phyloP scores from a whole-genome alignment of 1,139 yeast genomes.

The Suhomyces bolitotheri region DNA sequence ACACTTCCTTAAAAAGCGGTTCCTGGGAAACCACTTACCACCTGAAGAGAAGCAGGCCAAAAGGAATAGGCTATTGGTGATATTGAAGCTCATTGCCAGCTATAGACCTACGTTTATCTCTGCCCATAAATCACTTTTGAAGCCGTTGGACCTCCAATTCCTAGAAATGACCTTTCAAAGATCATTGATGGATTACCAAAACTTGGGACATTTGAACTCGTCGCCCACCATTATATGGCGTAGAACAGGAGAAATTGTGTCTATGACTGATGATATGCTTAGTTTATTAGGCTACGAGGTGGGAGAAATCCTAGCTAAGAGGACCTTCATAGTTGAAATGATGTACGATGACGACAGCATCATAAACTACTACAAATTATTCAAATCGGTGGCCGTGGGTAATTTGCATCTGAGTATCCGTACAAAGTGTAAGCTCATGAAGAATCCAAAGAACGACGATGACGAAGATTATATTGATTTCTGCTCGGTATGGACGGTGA shows the following conservation, averaged over 20 bases:
- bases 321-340: slow-evolving; percentile 53
- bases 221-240: slow-evolving; percentile 79
- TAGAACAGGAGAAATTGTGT: slow-evolving; percentile 74
- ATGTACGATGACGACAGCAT: slow-evolving; percentile 52
- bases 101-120: slow-evolving; percentile 72
- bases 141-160: slow-evolving; percentile 64
- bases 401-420: slow-evolving; percentile 50
- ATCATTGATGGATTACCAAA: slow-evolving; percentile 65
- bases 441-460: slow-evolving; percentile 19
- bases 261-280: slow-evolving; percentile 65
- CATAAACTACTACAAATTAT: slow-evolving; percentile 43
- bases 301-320: slow-evolving; percentile 48
- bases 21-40: slow-evolving; percentile 41
- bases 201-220: slow-evolving; percentile 55
- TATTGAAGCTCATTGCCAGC: slow-evolving; percentile 66
- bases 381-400: slow-evolving; percentile 53
- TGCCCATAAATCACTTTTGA: slow-evolving; percentile 63
- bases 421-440: slow-evolving; percentile 49
- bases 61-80: slow-evolving; percentile 50
- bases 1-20: slow-evolving; percentile 53
- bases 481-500: slow-evolving; percentile 65
- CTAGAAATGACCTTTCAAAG: slow-evolving; percentile 72
- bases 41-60: slow-evolving; percentile 34
- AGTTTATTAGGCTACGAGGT: slow-evolving; percentile 59
- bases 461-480: slow-evolving; percentile 44